These are phyloP conservation scores for Xylariaceae sp. DNA, from an alignment of 2,329 filamentous ascomycete genomes.

Conservation along the genomic window DNA sequence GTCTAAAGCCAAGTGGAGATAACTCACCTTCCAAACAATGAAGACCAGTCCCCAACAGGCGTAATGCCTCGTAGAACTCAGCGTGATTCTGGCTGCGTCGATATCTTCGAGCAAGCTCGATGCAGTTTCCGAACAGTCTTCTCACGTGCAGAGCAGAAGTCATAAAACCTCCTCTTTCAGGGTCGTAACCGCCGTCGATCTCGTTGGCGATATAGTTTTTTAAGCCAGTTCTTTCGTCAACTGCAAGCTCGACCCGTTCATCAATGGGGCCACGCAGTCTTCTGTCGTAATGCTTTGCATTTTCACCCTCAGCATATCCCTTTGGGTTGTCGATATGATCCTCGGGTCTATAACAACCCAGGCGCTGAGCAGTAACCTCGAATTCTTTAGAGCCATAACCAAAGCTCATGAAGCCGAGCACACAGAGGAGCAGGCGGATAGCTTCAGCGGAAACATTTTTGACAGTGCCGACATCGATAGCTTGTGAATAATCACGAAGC, in stretches of 20 bases:
- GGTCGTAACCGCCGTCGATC: constrained; percentile 47
- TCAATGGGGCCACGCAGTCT: constrained; percentile 80
- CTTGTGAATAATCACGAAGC: constrained; percentile 90
- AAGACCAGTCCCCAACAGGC: constrained; percentile 79
- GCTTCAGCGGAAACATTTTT: constrained; percentile 88
- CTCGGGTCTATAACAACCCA: constrained; percentile 77
- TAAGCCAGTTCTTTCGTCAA: constrained; percentile 72
- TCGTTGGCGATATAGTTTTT: constrained; percentile 97
- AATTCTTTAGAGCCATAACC: constrained; percentile 81
- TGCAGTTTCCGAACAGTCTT: constrained; percentile 66
- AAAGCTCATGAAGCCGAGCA: constrained; percentile 86
- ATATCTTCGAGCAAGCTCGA: constrained; percentile 77
- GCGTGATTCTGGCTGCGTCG: constrained; percentile 59
- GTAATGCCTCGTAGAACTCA: constrained; percentile 84
- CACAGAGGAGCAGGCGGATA: constrained; percentile 82
- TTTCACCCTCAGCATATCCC: constrained; percentile 83
- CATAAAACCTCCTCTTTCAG: constrained; percentile 51
- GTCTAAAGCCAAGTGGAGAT: not conserved
- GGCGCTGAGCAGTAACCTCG: constrained; percentile 73
- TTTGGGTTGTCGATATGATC: constrained; percentile 79
- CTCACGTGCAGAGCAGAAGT: constrained; percentile 77
- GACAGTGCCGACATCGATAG: constrained; percentile 87
- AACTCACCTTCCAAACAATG: constrained; percentile 75
- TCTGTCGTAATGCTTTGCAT: constrained; percentile 76
- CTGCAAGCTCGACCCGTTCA: constrained; percentile 69